phyloP scores from a whole-genome alignment of 2,329 filamentous ascomycete species.

The Fonsecaea nubica region DNA sequence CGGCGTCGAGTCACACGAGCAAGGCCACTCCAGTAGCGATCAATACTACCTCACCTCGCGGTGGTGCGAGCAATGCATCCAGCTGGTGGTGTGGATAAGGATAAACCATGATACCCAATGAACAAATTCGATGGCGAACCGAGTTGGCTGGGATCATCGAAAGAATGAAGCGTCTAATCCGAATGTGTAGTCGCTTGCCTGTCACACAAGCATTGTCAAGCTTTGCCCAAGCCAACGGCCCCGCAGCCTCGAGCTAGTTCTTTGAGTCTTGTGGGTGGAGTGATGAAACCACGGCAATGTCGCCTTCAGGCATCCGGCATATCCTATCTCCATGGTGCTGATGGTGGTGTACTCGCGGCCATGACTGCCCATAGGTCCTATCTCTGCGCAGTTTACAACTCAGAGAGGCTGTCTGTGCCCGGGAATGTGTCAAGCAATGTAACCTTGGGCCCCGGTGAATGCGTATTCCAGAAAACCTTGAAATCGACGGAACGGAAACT shows the following conservation, averaged over 20 bases:
- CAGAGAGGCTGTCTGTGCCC: not conserved
- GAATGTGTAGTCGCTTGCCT: not conserved
- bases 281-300: not conserved
- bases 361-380: not conserved
- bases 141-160: not conserved
- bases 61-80: conserved; percentile 9
- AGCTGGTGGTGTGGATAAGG: not conserved
- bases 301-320: not conserved
- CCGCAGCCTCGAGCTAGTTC: not conserved
- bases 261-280: not conserved
- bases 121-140: not conserved
- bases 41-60: conserved; percentile 15
- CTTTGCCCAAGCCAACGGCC: conserved; percentile 14
- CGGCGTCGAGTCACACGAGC: not conserved
- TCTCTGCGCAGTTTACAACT: not conserved
- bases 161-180: not conserved
- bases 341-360: not conserved
- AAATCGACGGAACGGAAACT: not conserved
- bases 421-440: conserved; percentile 7
- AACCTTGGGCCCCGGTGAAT: not conserved
- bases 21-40: conserved; percentile 5
- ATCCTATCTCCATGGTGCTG: conserved; percentile 4
- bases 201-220: conserved; percentile 15
- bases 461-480: not conserved
- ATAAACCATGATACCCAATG: not conserved